Conservation (phyloP, 129 eudicot genomes). For the Scalesia atractyloides region DNA sequence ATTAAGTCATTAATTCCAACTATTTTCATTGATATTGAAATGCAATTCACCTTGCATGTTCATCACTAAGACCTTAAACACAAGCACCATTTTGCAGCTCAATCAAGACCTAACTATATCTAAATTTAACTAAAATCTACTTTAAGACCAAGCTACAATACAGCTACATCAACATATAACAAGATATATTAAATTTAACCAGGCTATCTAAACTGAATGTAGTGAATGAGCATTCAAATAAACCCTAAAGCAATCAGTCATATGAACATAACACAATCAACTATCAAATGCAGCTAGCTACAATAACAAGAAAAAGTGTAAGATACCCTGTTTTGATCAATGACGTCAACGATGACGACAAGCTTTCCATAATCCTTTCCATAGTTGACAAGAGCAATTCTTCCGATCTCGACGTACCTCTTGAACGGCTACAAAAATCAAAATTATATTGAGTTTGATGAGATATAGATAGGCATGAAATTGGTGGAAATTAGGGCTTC, state of each 20-base stretch:
- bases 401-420: slow-evolving; percentile 88
- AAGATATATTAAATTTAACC: not conserved
- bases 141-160: not conserved
- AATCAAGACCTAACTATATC: too few species aligned
- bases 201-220: not conserved
- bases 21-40: not conserved
- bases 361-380: slow-evolving; percentile 83
- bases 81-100: not conserved
- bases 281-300: not conserved
- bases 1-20: not conserved
- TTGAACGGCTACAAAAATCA: slow-evolving; percentile 74
- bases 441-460: not conserved
- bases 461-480: not conserved
- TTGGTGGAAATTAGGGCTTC: slow-evolving; percentile 9
- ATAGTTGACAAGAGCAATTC: slow-evolving; percentile 81
- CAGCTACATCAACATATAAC: not conserved
- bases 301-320: not conserved
- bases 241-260: not conserved
- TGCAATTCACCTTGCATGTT: not conserved
- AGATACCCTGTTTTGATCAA: slow-evolving; percentile 77
- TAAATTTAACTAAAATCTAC: not conserved
- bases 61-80: not conserved
- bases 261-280: not conserved
- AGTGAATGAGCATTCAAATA: not conserved
- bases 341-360: slow-evolving; percentile 86